Evolutionary conservation across 306 rosid genomes (phyloP).

Genomic region (Casuarina equisetifolia): DNA sequence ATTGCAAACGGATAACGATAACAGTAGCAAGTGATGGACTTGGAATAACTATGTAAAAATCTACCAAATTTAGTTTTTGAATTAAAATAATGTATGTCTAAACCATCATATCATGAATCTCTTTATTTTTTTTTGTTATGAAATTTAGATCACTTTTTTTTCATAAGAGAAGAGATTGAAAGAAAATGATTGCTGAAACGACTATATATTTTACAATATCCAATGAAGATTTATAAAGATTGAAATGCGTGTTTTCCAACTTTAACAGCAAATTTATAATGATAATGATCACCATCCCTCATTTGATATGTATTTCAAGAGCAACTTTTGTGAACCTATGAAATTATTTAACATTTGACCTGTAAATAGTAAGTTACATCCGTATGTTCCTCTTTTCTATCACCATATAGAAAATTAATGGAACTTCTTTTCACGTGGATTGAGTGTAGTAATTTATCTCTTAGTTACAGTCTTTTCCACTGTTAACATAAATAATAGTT

Average conservation of each 20-base stretch:
- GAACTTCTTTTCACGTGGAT: not conserved
- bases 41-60: too few species aligned
- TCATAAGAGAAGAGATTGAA: not conserved
- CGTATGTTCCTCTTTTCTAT: constrained; percentile 18
- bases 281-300: constrained; percentile 23
- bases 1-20: too few species aligned
- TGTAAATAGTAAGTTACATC: constrained; percentile 3
- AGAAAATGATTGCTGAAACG: not conserved
- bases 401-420: constrained; percentile 7
- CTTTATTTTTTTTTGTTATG: not conserved
- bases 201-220: constrained; percentile 15
- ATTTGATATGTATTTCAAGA: not conserved
- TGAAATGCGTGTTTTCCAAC: not conserved
- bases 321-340: constrained; percentile 4
- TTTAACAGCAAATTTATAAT: constrained; percentile 6
- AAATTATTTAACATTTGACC: constrained; percentile 34
- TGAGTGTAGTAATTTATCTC: constrained; percentile 7
- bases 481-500: not conserved
- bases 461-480: not conserved
- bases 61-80: too few species aligned
- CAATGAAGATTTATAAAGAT: constrained; percentile 9
- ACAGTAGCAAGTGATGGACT: too few species aligned
- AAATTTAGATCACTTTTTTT: not conserved
- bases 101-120: not conserved
- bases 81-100: not conserved